Base-by-base conservation (phyloP, 148 eudicot species). In the Dysphania ambrosioides region DNA sequence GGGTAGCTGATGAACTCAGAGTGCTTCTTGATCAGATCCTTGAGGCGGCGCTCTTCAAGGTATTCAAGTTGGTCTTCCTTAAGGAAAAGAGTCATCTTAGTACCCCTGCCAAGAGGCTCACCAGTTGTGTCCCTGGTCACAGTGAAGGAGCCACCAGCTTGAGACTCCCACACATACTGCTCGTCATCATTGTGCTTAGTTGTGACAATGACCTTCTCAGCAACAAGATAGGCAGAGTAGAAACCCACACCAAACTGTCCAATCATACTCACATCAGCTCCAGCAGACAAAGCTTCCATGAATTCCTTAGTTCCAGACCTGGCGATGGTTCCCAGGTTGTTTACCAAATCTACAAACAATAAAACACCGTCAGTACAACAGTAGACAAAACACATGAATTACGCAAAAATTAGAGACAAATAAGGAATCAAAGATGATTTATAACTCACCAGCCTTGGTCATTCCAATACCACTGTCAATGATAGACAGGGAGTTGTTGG, bases 231-330 rank as follows among this genome's bases (percentile, higher is more conserved):
- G 24, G 93, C 84, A 49, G 92, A 88, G 79, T 88, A 88, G 81
- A 88, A 88, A 56, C 92, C 90, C 6, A 88, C 92, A 76, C 92
- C 92, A 66, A 88, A 88, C 77, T 88, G 92, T 77, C 92, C 90
- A 76, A 88, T 88, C 92, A 91, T 88, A 75, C 96, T 91, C 13
- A 88, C 96, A 80, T 91, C 96, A 75, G 93, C 96, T 66, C 96
- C 96, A 72, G 96, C 93, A 36, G 93, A 85, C 72, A 91, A 80
- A 31, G 96, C 96, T 78, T 91, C 96, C 96, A 91, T 88, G 80
- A 91, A 91, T 66, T 91, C 96, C 63, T 91, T 91, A 0, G 96
- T 91, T 24, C 92, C 92, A 15, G 92, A 88, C 76, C 89, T 82
- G 18, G 92, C 92, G 62, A 88, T 88, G 2, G 92, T 90, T 68